Evolutionary conservation across 2,329 filamentous ascomycete species (phyloP).

Genomic region (Sarocladium kiliense): DNA sequence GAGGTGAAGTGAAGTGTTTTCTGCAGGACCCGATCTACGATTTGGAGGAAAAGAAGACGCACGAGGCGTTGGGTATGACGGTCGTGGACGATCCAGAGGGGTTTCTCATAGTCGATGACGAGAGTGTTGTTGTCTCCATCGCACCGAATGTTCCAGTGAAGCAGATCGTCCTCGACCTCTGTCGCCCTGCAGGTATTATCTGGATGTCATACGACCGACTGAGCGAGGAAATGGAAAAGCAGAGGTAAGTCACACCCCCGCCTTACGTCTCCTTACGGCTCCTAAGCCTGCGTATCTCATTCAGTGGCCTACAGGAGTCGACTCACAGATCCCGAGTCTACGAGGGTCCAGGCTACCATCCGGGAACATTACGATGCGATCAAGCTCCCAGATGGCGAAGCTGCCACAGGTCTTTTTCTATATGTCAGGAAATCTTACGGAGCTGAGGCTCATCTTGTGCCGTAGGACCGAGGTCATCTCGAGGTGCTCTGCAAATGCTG

Average conservation of each 20-base stretch:
- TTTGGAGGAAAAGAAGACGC: constrained; percentile 6
- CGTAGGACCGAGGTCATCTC: background rate
- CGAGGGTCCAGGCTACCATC: background rate
- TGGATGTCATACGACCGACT: constrained; percentile 12
- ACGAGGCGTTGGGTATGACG: constrained; percentile 9
- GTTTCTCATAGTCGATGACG: constrained; percentile 16
- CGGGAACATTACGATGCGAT: background rate
- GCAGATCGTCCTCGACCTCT: constrained; percentile 17
- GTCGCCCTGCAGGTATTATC: constrained; percentile 16
- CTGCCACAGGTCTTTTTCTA: background rate
- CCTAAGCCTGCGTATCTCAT: background rate
- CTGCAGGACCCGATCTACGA: constrained; percentile 14
- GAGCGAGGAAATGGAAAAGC: background rate
- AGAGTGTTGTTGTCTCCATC: constrained; percentile 14
- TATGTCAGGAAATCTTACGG: background rate
- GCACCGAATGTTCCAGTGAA: constrained; percentile 15
- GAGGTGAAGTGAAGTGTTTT: constrained; percentile 6
- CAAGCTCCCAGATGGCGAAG: background rate
- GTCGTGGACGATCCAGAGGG: constrained; percentile 13
- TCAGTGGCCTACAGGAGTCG: background rate
- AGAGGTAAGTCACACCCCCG: background rate
- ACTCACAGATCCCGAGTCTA: background rate
- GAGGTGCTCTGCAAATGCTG: background rate
- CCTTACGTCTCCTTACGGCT: too few species aligned
- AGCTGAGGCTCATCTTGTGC: background rate